Percentiles rank a stretch among this genome's conserved stretches.
phyloP scores from a whole-genome alignment of 345 rosid genomes.

The Hypericum androsaemum region DNA sequence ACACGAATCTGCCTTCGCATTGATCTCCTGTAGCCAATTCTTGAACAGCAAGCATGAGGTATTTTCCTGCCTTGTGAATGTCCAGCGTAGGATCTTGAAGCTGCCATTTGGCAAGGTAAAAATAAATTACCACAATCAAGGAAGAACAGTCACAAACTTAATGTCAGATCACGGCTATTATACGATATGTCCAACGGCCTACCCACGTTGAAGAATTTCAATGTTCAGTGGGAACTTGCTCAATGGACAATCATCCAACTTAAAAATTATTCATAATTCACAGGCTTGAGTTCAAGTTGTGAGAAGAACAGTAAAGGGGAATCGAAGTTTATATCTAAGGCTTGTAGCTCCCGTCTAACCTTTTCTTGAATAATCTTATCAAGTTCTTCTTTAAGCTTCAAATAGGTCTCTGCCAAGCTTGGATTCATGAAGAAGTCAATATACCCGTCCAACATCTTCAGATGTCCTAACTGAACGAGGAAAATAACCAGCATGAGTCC shows the following conservation, averaged over 20 bases:
- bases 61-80: slow-evolving; percentile 80
- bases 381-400: slow-evolving; percentile 79
- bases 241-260: too few relatives aligned
- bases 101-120: slow-evolving; percentile 31
- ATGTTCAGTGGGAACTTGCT: too few relatives aligned
- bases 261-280: too few relatives aligned
- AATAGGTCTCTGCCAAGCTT: slow-evolving; percentile 71
- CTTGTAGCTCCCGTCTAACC: slow-evolving; percentile 24
- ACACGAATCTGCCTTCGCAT: slow-evolving; percentile 94
- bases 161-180: too few relatives aligned
- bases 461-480: slow-evolving; percentile 63
- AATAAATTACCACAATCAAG: neutral
- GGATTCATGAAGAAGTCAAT: slow-evolving; percentile 92
- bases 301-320: too few relatives aligned
- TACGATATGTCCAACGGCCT: too few relatives aligned
- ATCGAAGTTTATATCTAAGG: too few relatives aligned
- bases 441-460: slow-evolving; percentile 89
- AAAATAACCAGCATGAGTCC: slow-evolving; percentile 2
- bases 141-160: too few relatives aligned
- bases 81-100: slow-evolving; percentile 67
- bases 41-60: slow-evolving; percentile 82
- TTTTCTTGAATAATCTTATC: slow-evolving; percentile 61
- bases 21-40: slow-evolving; percentile 87
- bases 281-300: too few relatives aligned
- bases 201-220: too few relatives aligned